A percentile compares a stretch with the other conserved stretches of the same genome.
Evolutionary conservation across 345 rosid species (phyloP).

Genomic region (Eucalyptus sp.): DNA sequence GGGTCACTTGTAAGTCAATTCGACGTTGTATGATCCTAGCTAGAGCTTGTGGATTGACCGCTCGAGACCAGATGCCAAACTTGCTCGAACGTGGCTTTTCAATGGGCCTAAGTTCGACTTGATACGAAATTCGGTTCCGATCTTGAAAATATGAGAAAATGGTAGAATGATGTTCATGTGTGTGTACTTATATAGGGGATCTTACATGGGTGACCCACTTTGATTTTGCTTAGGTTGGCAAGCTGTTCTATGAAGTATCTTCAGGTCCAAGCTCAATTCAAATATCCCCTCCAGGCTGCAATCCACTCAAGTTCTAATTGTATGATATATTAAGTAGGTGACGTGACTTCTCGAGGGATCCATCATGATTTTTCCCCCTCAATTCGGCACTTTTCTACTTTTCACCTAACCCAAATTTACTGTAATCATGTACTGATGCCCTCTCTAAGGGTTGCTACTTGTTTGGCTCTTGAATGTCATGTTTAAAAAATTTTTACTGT

Average conservation of each 20-base stretch:
- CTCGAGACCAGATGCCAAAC: rapidly evolving
- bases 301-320: not conserved
- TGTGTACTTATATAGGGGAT: not conserved
- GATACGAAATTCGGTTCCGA: not conserved
- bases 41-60: rapidly evolving
- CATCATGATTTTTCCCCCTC: not conserved
- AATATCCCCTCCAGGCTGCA: not conserved
- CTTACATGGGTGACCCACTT: not conserved
- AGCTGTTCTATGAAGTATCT: not conserved
- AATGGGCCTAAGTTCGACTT: not conserved
- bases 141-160: not conserved
- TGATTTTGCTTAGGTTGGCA: not conserved
- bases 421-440: no score
- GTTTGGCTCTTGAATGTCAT: no score
- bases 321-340: not conserved
- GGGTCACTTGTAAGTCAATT: rapidly evolving
- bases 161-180: not conserved
- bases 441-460: no score
- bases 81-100: rapidly evolving
- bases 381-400: not conserved
- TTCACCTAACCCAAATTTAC: not conserved
- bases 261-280: not conserved
- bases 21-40: rapidly evolving
- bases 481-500: no score
- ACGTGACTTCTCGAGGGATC: not conserved